phyloP scores from a whole-genome alignment of 768 basidiomycete species.

The Mycena vitilis region DNA sequence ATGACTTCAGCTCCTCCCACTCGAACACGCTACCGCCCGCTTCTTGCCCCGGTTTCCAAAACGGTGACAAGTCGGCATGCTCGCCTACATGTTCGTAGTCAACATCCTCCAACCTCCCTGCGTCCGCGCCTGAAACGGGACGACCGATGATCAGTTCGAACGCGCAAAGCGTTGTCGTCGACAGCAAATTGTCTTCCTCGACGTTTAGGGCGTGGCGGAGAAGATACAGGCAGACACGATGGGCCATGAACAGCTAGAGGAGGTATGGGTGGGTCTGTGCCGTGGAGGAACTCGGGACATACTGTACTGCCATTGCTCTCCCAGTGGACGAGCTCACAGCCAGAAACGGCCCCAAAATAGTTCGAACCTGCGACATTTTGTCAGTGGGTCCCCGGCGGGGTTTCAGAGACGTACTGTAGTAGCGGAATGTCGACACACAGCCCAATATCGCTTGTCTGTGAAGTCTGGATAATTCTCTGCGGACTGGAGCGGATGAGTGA shows the following conservation, averaged over 20 bases:
- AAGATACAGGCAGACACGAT: conserved; percentile 36
- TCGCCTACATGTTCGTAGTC: conserved; percentile 39
- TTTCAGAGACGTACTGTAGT: background rate
- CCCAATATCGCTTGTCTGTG: conserved; percentile 6
- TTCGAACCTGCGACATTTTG: background rate
- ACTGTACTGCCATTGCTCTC: conserved; percentile 29
- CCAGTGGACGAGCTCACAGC: conserved; percentile 29
- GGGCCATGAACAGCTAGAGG: conserved; percentile 31
- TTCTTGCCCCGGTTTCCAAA: conserved; percentile 33
- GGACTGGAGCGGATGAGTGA: too few relatives aligned
- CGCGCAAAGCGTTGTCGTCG: conserved; percentile 29
- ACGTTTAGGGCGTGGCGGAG: conserved; percentile 37
- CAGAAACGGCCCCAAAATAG: conserved; percentile 9
- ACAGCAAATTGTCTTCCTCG: conserved; percentile 22
- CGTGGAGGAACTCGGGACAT: background rate
- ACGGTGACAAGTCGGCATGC: conserved; percentile 37
- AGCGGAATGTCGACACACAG: background rate
- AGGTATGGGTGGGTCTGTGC: background rate
- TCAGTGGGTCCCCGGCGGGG: too few relatives aligned
- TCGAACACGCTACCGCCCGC: conserved; percentile 35
- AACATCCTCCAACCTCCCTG: conserved; percentile 36
- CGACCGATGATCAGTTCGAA: conserved; percentile 41
- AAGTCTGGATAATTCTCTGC: too few relatives aligned
- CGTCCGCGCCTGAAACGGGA: conserved; percentile 30
- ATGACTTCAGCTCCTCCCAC: conserved; percentile 34